These are phyloP conservation scores for Trichoderma gamsii DNA, from an alignment of 495 filamentous ascomycete genomes.

Conservation along the genomic window DNA sequence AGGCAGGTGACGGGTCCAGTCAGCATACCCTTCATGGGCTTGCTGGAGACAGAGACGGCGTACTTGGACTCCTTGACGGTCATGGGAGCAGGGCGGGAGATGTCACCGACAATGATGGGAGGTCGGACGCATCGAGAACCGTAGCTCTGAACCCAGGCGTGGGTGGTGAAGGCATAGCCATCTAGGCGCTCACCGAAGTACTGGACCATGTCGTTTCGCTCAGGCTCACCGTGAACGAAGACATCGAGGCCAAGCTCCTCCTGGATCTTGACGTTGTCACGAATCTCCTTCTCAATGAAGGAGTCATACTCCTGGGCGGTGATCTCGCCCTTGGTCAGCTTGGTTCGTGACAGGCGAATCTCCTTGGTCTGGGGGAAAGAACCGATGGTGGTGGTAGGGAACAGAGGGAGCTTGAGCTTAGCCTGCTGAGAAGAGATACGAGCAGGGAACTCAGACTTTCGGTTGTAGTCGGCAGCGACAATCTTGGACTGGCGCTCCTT, in stretches of 20 bases:
- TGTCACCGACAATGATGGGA: conserved; percentile 96
- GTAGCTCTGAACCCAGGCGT: conserved; percentile 97
- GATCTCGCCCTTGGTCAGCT: conserved; percentile 97
- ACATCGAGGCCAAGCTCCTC: conserved; percentile 93
- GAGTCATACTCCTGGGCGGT: conserved; percentile 85
- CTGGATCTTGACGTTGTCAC: conserved; percentile 87
- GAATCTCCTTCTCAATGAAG: conserved; percentile 98
- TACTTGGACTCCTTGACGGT: conserved; percentile 99
- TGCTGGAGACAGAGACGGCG: conserved; percentile 88
- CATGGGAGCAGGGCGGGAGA: conserved; percentile 93
- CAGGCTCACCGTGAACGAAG: conserved; percentile 95
- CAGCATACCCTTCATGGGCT: conserved; percentile 99
- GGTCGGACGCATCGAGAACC: conserved; percentile 96
- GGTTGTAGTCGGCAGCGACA: conserved; percentile 78
- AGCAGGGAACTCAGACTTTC: conserved; percentile 76
- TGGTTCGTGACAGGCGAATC: conserved; percentile 91
- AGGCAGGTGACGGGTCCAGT: conserved; percentile 98
- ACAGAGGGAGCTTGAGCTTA: conserved; percentile 83
- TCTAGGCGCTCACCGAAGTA: conserved; percentile 97
- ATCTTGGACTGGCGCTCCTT: conserved; percentile 89
- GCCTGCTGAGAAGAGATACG: conserved; percentile 81
- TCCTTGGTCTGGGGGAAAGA: conserved; percentile 99
- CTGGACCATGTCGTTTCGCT: conserved; percentile 99
- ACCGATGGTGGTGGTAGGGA: conserved; percentile 98
- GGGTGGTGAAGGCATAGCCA: conserved; percentile 97